A percentile compares a stretch with the other conserved stretches of the same genome.
Conservation (phyloP, 768 basidiomycete genomes). For the Clavulina sp. region DNA sequence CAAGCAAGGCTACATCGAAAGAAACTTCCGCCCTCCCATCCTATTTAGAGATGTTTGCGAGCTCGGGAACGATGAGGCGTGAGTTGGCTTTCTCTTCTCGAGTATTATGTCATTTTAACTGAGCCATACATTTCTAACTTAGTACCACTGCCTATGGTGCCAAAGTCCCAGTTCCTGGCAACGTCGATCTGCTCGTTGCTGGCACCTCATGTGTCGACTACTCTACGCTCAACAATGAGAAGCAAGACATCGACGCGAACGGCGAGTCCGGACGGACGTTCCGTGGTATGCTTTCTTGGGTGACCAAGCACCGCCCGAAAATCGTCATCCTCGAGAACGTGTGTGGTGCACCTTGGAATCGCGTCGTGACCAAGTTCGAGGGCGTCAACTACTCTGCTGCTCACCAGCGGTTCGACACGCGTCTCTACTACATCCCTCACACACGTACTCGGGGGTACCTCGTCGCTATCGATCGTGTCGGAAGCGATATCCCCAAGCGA, state of each 20-base stretch:
- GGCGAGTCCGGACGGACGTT: conserved; percentile 93
- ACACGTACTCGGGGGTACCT: conserved; percentile 85
- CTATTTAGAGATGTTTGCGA: conserved; percentile 92
- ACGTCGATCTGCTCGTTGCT: conserved; percentile 79
- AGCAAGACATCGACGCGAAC: conserved; percentile 73
- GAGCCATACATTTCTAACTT: neutral
- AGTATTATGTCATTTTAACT: neutral
- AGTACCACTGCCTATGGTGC: conserved; percentile 90
- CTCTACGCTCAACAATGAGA: conserved; percentile 86
- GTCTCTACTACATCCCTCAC: conserved; percentile 86
- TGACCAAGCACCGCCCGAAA: conserved; percentile 67
- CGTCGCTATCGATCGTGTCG: conserved; percentile 37
- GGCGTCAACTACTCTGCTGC: conserved; percentile 58
- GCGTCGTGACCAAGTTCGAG: conserved; percentile 60
- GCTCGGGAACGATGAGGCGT: conserved; percentile 64
- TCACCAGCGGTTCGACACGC: conserved; percentile 58
- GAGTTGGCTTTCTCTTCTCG: conserved; percentile 18
- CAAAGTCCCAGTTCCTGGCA: conserved; percentile 66
- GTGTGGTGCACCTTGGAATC: conserved; percentile 72
- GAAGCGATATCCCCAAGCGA: conserved; percentile 39
- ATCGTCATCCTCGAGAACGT: conserved; percentile 94
- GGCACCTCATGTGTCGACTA: conserved; percentile 96
- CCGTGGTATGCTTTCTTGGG: conserved; percentile 89
- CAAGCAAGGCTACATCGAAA: conserved; percentile 94
- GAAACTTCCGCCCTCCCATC: conserved; percentile 84